These are phyloP conservation scores for Zhuliangozyma blackwelliae DNA, from an alignment of 1,139 yeast genomes.

Conservation along the genomic window DNA sequence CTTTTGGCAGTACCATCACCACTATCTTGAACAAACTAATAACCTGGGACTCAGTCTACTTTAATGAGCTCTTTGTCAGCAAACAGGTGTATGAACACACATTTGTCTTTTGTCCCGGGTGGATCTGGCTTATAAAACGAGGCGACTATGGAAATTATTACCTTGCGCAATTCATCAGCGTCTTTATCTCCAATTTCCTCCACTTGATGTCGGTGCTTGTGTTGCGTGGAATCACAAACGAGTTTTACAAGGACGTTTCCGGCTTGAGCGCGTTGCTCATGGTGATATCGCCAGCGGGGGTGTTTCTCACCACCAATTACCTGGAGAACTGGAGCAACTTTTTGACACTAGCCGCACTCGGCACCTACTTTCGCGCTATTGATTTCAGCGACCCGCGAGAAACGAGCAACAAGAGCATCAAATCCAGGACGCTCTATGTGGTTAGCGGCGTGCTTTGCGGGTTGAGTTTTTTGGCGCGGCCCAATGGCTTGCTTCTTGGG, in stretches of 20 bases:
- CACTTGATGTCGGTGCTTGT: constrained; percentile 50
- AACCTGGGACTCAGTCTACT: constrained; percentile 87
- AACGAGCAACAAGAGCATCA: constrained; percentile 14
- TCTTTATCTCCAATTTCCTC: constrained; percentile 46
- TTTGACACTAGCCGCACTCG: constrained; percentile 58
- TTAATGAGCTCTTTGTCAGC: constrained; percentile 50
- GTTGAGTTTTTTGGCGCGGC: constrained; percentile 58
- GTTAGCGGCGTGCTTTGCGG: constrained; percentile 59
- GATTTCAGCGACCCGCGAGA: constrained; percentile 15
- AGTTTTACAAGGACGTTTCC: constrained; percentile 29
- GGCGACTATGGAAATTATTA: constrained; percentile 32
- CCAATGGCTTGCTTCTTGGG: constrained; percentile 76
- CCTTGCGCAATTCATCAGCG: constrained; percentile 36
- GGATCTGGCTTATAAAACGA: constrained; percentile 54
- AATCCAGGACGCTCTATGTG: constrained; percentile 26
- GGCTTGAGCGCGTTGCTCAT: constrained; percentile 43
- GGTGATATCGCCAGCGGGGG: constrained; percentile 72
- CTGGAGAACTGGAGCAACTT: constrained; percentile 73
- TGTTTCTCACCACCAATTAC: constrained; percentile 72
- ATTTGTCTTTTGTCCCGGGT: constrained; percentile 79
- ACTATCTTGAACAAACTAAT: constrained; percentile 46
- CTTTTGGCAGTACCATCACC: constrained; percentile 5
- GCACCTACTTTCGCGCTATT: constrained; percentile 41
- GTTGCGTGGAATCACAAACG: constrained; percentile 47
- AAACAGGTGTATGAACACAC: constrained; percentile 73